A percentile compares a stretch with the other conserved stretches of the same genome.
phyloP scores from a whole-genome alignment of 495 filamentous ascomycete genomes.

The Letharia lupina region DNA sequence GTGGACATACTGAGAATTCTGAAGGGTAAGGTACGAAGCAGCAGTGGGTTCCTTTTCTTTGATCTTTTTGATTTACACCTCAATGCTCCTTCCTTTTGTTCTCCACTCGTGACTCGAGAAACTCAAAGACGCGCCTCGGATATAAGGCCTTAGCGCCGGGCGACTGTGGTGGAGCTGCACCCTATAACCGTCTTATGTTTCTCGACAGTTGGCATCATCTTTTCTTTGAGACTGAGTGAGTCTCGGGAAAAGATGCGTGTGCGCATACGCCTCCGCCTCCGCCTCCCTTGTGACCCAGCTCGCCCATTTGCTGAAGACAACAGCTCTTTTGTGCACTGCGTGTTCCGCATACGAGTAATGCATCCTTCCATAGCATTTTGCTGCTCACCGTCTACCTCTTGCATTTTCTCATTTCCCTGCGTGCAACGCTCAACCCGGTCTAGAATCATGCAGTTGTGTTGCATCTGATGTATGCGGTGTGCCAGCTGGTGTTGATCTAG shows the following conservation, averaged over 20 bases:
- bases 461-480: not conserved
- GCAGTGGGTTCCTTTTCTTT: too few species aligned
- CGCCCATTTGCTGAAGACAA: not conserved
- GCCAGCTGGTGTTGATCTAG: not conserved
- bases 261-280: not conserved
- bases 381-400: not conserved
- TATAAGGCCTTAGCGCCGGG: conserved; percentile 11
- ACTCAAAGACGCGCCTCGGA: not conserved
- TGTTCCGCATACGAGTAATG: not conserved
- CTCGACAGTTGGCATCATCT: not conserved
- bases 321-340: not conserved
- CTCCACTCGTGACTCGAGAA: not conserved
- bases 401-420: not conserved
- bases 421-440: not conserved
- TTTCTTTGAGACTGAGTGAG: not conserved
- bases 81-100: not conserved
- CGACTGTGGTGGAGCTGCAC: not conserved
- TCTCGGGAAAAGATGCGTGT: too few species aligned
- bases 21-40: not conserved
- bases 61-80: not conserved
- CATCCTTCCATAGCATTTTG: not conserved
- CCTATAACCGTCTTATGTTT: not conserved
- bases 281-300: not conserved
- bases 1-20: conserved; percentile 15
- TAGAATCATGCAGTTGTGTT: not conserved